phyloP scores from a whole-genome alignment of 2,329 filamentous ascomycete species.

The Knufia fluminis region DNA sequence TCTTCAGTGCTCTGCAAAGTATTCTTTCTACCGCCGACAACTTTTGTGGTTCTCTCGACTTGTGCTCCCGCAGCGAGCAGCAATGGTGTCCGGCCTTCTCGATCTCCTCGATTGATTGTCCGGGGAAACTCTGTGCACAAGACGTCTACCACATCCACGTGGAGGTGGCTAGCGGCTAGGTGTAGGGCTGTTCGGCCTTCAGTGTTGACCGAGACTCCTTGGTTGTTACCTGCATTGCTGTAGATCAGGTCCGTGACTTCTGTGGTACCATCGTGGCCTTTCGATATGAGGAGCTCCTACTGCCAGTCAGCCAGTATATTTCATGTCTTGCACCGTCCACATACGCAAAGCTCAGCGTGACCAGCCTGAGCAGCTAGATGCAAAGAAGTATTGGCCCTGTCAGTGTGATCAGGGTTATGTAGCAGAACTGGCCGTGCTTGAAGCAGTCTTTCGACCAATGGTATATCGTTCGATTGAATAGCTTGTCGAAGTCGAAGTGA shows the following conservation, averaged over 20 bases:
- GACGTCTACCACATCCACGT: constrained; percentile 64
- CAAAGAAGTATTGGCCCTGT: constrained; percentile 72
- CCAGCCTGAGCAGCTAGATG: constrained; percentile 71
- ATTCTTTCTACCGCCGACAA: constrained; percentile 18
- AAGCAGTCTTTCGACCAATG: constrained; percentile 68
- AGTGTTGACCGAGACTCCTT: constrained; percentile 65
- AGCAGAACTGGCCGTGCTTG: constrained; percentile 60
- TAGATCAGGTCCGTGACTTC: constrained; percentile 22
- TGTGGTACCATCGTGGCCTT: constrained; percentile 58
- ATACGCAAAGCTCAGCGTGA: constrained; percentile 54
- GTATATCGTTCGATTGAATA: constrained; percentile 63
- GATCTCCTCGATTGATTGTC: constrained; percentile 57
- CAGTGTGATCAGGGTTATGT: constrained; percentile 67
- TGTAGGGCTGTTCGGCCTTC: constrained; percentile 72
- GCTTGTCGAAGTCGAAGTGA: constrained; percentile 59
- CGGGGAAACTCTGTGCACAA: constrained; percentile 56
- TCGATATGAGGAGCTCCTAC: constrained; percentile 56
- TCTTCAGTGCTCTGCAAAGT: constrained; percentile 22
- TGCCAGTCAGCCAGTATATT: constrained; percentile 5
- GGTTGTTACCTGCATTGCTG: constrained; percentile 22
- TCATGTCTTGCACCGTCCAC: constrained; percentile 11
- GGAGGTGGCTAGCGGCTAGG: constrained; percentile 61
- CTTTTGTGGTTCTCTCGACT: constrained; percentile 12
- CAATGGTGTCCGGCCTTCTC: constrained; percentile 47
- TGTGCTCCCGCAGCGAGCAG: constrained; percentile 34